Base-by-base conservation (phyloP, 257 asterid genomes). In the Salvia miltiorrhiza region DNA sequence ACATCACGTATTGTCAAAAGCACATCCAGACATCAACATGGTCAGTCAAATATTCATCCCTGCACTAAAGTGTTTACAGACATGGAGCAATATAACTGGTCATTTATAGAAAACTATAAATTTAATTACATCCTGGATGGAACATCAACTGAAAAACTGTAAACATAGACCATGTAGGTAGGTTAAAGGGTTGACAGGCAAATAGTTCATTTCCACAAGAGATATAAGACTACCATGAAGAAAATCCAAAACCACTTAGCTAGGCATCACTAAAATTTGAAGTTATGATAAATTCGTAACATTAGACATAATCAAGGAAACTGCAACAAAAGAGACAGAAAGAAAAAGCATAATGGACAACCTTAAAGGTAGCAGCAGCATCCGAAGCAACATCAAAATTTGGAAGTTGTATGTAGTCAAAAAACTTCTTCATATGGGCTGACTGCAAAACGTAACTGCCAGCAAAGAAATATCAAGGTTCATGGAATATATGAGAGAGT, bases 301-400 rank as follows among this genome's bases (percentile, higher is more conserved):
- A 57, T 13, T 19, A 45, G 59, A 21, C 9, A 16, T 43, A 24
- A 48, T 17, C 59, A 59, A 59, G 28, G 43, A 68, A 48, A 52
- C 44, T 62, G 48, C 40, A 63, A 63, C 32, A 50, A n/a, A n/a
- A 56, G 33, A 28, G 57, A 56, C 71, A 55, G 56, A 56, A 24
- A 60, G 65, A 14, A 54, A 50, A 59, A 24, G 67, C 24, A 40
- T 11, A 28, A 64, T 48, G 28, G 68, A 26, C 5, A 37, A 92
- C 98, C 96, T 87, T 93, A 78, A 93, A 93, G 70, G 97, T 87
- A 19, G 95, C 81, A 65, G 89, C 73, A 59, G 94, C 97, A 86
- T 93, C 97, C n/a, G 98, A 92, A 72, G 98, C 98, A 82, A 87
- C 90, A 53, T 93, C 96, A 65, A 93, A 93, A 58, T 81, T 91